Evolutionary conservation across 768 basidiomycete species (phyloP).

Genomic region (Mycena vulgaris): DNA sequence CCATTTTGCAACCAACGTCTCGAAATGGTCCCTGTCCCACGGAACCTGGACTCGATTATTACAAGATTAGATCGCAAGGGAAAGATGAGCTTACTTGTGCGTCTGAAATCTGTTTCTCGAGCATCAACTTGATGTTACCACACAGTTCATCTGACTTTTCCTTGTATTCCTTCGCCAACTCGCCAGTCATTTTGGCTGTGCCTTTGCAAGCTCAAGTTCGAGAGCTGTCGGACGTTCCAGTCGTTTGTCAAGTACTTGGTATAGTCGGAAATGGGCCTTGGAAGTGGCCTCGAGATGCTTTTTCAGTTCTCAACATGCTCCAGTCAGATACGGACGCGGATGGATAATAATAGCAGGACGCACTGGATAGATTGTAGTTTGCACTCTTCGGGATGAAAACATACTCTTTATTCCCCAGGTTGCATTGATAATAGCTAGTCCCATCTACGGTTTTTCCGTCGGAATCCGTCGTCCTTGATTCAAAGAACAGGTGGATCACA

Average conservation of each 20-base stretch:
- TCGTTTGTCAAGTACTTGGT: neutral
- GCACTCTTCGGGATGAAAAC: neutral
- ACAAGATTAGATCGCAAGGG: neutral
- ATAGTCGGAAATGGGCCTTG: neutral
- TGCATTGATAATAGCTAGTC: conserved; percentile 3
- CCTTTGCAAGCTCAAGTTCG: neutral
- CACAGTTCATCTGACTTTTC: neutral
- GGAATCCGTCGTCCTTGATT: neutral
- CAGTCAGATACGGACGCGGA: neutral
- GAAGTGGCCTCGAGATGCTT: neutral
- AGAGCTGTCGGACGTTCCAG: neutral
- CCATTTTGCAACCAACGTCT: neutral
- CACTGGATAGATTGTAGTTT: neutral
- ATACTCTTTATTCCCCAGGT: neutral
- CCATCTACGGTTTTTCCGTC: no score
- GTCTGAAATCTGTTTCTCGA: neutral
- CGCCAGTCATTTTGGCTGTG: neutral
- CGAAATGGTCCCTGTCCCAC: neutral
- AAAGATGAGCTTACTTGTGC: no score
- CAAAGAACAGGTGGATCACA: neutral
- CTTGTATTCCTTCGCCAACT: neutral
- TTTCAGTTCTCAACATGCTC: neutral
- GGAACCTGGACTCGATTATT: neutral
- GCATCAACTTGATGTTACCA: neutral
- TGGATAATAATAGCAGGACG: neutral